Evolutionary conservation across 176 grass and related monocot genomes (phyloP), one percentile per base, ranked within the genome.

Genomic region (Aegilops umbellulata): DNA sequence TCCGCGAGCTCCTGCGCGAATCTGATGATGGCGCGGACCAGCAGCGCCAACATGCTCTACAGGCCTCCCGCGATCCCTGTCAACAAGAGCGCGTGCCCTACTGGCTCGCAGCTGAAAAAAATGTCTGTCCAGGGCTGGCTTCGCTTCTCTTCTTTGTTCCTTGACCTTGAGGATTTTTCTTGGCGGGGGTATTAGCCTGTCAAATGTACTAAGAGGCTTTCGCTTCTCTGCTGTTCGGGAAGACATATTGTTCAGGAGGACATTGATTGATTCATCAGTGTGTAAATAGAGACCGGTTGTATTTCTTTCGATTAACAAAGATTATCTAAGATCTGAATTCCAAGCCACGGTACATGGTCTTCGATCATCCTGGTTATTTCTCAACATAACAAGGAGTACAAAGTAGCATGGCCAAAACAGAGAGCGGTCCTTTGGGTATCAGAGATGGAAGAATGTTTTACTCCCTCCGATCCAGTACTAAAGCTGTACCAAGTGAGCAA

Each of bases 61-160:
- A 90, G 89, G 87, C 82, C 91, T 49, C 94, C 85, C 8, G 5
- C 87, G 27, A 88, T 97, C 79, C 92, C 87, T 79, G 62, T 97
- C 24, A 86, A 90, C 79, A 97, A 90, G 58, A 90, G 68, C 32
- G 84, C 76, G 53, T 92, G 74, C 70, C 80, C 70, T 75, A n/a
- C n/a, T n/a, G 39, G 35, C 11, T 79, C 66, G 75, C 1, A 12
- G 47, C 11, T 31, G 58, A 68, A 5, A 26, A 64, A 15, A 31
- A 69, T 88, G 35, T 38, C 61, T 69, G 38, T 58, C 66, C 77
- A 49, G 20, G 30, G 73, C 51, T 29, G 31, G 79, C 42, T 20
- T 84, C 63, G 24, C 25, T 8, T 5, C 61, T 63, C 55, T 73
- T 73, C 20, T 82, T 49, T 64, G 38, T 61, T 65, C 22, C 31